A percentile compares a stretch with the other conserved stretches of the same genome.
Conservation (phyloP, 306 rosid species). For the Abrus pulchellus region DNA sequence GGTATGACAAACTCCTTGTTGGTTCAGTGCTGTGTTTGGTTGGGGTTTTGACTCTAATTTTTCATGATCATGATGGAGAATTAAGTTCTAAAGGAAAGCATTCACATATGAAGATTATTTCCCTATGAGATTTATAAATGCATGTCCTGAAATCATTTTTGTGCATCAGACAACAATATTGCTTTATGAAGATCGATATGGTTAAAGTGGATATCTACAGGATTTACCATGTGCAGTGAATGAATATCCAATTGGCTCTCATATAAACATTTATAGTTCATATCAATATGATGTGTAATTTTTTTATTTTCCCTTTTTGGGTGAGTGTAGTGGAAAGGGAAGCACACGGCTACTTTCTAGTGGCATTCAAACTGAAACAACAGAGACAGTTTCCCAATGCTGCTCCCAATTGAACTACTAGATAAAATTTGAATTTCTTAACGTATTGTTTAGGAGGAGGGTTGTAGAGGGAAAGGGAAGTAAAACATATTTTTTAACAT, state of each 20-base stretch:
- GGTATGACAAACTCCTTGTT: constrained; percentile 82
- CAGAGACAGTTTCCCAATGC: constrained; percentile 22
- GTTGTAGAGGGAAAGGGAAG: no score
- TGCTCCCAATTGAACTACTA: not conserved
- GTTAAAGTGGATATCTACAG: constrained; percentile 18
- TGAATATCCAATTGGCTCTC: constrained; percentile 1
- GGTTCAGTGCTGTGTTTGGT: constrained; percentile 80
- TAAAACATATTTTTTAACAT: no score
- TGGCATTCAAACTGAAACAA: constrained; percentile 6
- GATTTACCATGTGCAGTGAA: constrained; percentile 6
- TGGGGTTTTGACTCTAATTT: constrained; percentile 75
- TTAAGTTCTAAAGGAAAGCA: constrained; percentile 58
- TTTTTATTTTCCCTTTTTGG: not conserved
- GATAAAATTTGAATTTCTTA: no score
- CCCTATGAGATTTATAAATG: constrained; percentile 43
- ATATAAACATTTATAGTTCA: not conserved
- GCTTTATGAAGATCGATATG: not conserved
- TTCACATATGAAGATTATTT: constrained; percentile 66
- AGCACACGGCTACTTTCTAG: not conserved
- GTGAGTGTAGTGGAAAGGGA: not conserved
- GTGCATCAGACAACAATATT: not conserved
- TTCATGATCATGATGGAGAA: constrained; percentile 64
- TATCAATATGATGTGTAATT: not conserved
- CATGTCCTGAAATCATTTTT: constrained; percentile 7
- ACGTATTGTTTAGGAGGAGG: no score